Conservation (phyloP, 495 filamentous ascomycete genomes). For the Staphylotrichum longicolle region DNA sequence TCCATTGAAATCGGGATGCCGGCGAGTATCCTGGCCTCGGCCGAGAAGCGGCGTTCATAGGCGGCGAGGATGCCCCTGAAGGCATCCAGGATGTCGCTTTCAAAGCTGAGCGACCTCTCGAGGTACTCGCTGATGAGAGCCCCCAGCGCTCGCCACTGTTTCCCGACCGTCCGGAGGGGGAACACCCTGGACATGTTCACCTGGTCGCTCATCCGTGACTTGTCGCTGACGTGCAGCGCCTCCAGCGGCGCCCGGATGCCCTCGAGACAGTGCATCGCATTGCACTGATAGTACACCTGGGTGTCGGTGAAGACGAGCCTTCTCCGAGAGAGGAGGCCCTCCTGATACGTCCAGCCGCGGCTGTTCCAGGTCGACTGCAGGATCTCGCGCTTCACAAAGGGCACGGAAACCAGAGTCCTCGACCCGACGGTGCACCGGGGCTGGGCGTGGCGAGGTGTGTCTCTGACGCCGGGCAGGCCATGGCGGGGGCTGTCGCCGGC, state of each 20-base stretch:
- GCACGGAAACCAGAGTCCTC: neutral
- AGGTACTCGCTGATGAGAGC: neutral
- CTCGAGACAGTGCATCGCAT: slow-evolving; percentile 27
- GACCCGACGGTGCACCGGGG: neutral
- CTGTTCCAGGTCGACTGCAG: slow-evolving; percentile 33
- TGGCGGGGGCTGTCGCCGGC: slow-evolving; percentile 22
- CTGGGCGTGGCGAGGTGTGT: neutral
- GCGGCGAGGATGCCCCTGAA: neutral
- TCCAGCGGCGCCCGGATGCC: neutral
- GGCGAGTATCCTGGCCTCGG: neutral
- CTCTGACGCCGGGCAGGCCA: slow-evolving; percentile 17
- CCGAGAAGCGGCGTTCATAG: neutral
- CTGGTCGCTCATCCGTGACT: neutral
- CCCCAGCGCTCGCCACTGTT: neutral
- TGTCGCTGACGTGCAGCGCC: neutral
- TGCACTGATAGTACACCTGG: slow-evolving; percentile 41
- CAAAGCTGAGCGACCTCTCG: neutral
- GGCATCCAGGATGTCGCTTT: neutral
- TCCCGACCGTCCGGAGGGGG: neutral
- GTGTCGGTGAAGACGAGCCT: slow-evolving; percentile 24
- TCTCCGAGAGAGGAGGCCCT: slow-evolving; percentile 35
- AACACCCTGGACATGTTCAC: neutral
- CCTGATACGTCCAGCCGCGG: slow-evolving; percentile 47
- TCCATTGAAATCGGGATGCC: neutral
- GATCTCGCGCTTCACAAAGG: slow-evolving; percentile 9